A percentile compares a stretch with the other conserved stretches of the same genome.
Conservation (phyloP, 2,329 filamentous ascomycete species). For the Plenodomus tracheiphilus region DNA sequence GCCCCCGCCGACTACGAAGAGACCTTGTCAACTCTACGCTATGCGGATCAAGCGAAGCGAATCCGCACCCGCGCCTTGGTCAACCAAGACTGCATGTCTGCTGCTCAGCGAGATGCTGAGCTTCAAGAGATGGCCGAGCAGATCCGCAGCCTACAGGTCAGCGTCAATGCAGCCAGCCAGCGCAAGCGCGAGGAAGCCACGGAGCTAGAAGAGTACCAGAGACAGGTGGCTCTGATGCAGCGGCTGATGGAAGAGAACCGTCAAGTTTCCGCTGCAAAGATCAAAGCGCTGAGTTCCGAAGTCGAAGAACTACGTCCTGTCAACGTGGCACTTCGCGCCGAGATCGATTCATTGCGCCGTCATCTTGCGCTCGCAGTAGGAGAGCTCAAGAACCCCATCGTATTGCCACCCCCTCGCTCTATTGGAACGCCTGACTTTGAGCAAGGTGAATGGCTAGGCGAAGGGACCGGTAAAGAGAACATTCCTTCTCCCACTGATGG, state of each 20-base stretch:
- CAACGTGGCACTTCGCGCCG: constrained; percentile 60
- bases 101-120: constrained; percentile 91
- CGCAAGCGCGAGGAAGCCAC: constrained; percentile 81
- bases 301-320: constrained; percentile 53
- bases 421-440: constrained; percentile 37
- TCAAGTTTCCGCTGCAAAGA: constrained; percentile 90
- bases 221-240: constrained; percentile 86
- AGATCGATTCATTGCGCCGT: constrained; percentile 86
- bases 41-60: constrained; percentile 95
- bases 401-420: constrained; percentile 50
- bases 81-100: constrained; percentile 92
- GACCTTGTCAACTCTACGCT: constrained; percentile 91
- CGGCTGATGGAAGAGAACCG: constrained; percentile 93
- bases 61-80: constrained; percentile 93
- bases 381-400: constrained; percentile 90
- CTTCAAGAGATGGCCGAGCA: constrained; percentile 94
- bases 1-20: constrained; percentile 96
- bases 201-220: constrained; percentile 91
- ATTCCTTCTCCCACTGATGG: constrained; percentile 33
- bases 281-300: constrained; percentile 70
- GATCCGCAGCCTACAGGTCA: constrained; percentile 83
- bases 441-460: constrained; percentile 32
- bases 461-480: constrained; percentile 34
- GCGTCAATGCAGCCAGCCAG: constrained; percentile 59
- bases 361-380: constrained; percentile 86